Evolutionary conservation across 2,329 filamentous ascomycete species (phyloP), one percentile per base, ranked within the genome.

Genomic region (Apiospora saccharicola): DNA sequence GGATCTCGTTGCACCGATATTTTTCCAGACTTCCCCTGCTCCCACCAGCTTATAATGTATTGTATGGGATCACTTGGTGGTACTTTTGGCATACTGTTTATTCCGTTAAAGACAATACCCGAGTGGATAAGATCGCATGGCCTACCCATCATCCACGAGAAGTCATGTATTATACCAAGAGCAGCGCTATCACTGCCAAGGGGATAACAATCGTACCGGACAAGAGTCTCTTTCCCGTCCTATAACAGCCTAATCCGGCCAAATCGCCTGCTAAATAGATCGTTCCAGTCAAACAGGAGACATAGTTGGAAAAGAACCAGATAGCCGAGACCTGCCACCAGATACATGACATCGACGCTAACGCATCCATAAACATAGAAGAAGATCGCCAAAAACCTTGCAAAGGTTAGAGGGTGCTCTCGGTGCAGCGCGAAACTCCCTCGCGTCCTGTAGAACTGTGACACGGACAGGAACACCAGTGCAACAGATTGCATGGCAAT

Each of bases 331-430:
- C 72, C 72, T 10, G 72, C 72, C n/a, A 73, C 72, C 47, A 73
- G 41, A 49, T 72, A 73, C 72, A 73, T 73, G 41, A 73, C 69
- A 46, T 73, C 72, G 13, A 73, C 72, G 14, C 72, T 73, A 30
- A 73, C 70, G 22, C 70, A 73, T 22, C 72, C 72, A 24, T 72
- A 72, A 4, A 73, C 67, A 43, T 68, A 73, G 44, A 71, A 71
- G 26, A 73, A 70, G 4, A 73, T 26, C 68, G 57, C 57, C 26
- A 73, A 41, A 41, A 73, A 68, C 61, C 47, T 57, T 16, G 47
- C 47, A 12, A 72, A 69, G n/a, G 70, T 71, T 26, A 64, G n/a
- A 24, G 57, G 72, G 1, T 43, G 70, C 57, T 73, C 70, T 30
- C 68, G 26, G 12, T 22, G 70, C 7, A 72, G 49, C 10, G 26